Evolutionary conservation across 192 early-diverging fungal species (phyloP), one percentile per base, ranked within the genome.

Genomic region (Coemansia sp.): DNA sequence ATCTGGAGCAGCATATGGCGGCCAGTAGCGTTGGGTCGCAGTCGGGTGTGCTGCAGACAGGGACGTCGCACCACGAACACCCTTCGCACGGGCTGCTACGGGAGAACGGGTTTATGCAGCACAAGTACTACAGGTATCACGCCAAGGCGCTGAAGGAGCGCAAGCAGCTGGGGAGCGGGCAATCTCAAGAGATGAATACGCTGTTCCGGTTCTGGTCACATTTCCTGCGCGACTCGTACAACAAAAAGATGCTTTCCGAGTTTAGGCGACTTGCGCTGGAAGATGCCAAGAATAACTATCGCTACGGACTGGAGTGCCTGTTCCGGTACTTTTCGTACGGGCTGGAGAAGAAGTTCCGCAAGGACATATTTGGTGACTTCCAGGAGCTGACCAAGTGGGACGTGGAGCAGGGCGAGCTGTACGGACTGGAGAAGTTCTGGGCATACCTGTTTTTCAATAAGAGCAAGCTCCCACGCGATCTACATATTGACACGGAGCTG

Each of bases 261-360:
- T 98, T 98, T 81, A 93, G 92, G 79, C 83, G 87, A 8, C 78
- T 95, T 18, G 92, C 96, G 4, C 85, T 94, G 25, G 93, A 97
- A 66, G 96, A 98, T 75, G 90, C 93, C 43, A 82, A 86, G 46
- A 79, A 83, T 61, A 88, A 91, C 70, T 94, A 95, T 82, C 87
- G 96, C 28, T 96, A 98, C 70, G 95, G 95, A n/a, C 84, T 96
- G 39, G 96, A 98, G 81, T 98, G 94, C 75, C 77, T 98, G 59
- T 98, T 95, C 92, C 91, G 94, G 42, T 98, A 95, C 87, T 95
- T 91, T 82, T 96, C 93, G 28, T 96, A 98, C 74, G 94, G 96
- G 21, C 81, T 98, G 55, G 94, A 96, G 81, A 89, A 90, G 77
- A 89, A 88, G 75, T 95, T 90, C 85, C 88, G 91, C 45, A 78